phyloP scores from a whole-genome alignment of 257 asterid genomes.

The Avicennia marina region DNA sequence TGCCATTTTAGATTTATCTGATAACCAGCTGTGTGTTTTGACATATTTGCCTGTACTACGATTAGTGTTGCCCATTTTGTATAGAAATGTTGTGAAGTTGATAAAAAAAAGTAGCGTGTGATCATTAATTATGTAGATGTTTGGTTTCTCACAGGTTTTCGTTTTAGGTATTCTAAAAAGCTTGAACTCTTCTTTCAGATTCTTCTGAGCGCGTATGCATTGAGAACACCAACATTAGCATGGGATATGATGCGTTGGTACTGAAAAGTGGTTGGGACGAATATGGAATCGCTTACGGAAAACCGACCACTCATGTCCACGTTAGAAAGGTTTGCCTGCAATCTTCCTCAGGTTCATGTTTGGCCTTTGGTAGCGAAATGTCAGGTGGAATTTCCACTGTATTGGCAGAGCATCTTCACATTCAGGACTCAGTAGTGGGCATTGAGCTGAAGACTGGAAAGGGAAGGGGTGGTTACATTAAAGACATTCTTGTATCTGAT shows the following conservation, averaged over 20 bases:
- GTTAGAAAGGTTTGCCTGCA: constrained; percentile 42
- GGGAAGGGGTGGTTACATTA: constrained; percentile 87
- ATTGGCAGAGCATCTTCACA: constrained; percentile 45
- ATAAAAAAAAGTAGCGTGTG: too few relatives aligned
- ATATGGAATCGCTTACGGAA: constrained; percentile 70
- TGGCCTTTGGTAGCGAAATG: constrained; percentile 95
- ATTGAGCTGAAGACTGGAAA: constrained; percentile 61
- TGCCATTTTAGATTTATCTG: too few relatives aligned
- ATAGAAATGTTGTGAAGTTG: too few relatives aligned
- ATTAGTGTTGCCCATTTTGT: too few relatives aligned
- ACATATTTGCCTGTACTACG: too few relatives aligned
- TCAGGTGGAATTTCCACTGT: constrained; percentile 86
- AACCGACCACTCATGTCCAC: constrained; percentile 62
- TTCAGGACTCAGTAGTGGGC: constrained; percentile 54
- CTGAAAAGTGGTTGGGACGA: constrained; percentile 99
- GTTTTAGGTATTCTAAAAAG: not conserved
- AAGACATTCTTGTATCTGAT: constrained; percentile 37
- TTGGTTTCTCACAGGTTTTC: constrained; percentile 77
- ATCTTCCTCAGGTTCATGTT: constrained; percentile 61
- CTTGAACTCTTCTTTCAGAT: constrained; percentile 46
- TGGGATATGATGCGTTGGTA: constrained; percentile 66
- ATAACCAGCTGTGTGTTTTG: too few relatives aligned
- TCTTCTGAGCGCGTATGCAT: constrained; percentile 81
- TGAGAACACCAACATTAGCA: constrained; percentile 83
- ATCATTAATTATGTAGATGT: too few relatives aligned